phyloP scores from a whole-genome alignment of 2,329 filamentous ascomycete genomes.

The Dactylellina leptospora region DNA sequence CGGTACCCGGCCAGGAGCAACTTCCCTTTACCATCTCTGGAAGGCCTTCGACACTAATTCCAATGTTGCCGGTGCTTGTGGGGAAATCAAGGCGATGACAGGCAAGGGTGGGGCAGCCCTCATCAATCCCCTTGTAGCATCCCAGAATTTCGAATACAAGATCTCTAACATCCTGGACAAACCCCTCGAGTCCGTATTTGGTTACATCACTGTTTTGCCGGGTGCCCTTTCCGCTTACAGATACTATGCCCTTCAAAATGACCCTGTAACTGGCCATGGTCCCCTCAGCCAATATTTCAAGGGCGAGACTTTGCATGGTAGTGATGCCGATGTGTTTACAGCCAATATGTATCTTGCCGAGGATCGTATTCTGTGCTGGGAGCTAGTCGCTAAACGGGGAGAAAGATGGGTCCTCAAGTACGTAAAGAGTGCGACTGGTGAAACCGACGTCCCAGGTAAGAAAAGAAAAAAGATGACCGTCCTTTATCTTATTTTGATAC shows the following conservation, averaged over 20 bases:
- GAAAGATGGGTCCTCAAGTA: slow-evolving; percentile 99
- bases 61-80: slow-evolving; percentile 94
- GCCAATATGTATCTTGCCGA: slow-evolving; percentile 95
- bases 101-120: slow-evolving; percentile 83
- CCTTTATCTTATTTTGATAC: too few relatives aligned
- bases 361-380: slow-evolving; percentile 90
- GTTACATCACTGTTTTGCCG: slow-evolving; percentile 97
- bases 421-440: slow-evolving; percentile 93
- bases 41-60: slow-evolving; percentile 98
- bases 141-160: slow-evolving; percentile 99
- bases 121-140: slow-evolving; percentile 91
- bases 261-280: slow-evolving; percentile 85
- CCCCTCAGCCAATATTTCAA: slow-evolving; percentile 99
- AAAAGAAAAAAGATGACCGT: slow-evolving; percentile 48
- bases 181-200: slow-evolving; percentile 94
- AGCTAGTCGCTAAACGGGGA: slow-evolving; percentile 91
- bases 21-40: slow-evolving; percentile 96
- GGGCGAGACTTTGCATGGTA: slow-evolving; percentile 93
- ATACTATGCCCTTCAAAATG: slow-evolving; percentile 95
- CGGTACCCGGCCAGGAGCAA: slow-evolving; percentile 87
- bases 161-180: slow-evolving; percentile 99
- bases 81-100: slow-evolving; percentile 97
- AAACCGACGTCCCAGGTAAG: slow-evolving; percentile 96
- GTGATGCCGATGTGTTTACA: slow-evolving; percentile 95
- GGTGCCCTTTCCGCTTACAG: slow-evolving; percentile 95